phyloP scores from a whole-genome alignment of 2,329 filamentous ascomycete species.

The Teratosphaeria epicoccoides region DNA sequence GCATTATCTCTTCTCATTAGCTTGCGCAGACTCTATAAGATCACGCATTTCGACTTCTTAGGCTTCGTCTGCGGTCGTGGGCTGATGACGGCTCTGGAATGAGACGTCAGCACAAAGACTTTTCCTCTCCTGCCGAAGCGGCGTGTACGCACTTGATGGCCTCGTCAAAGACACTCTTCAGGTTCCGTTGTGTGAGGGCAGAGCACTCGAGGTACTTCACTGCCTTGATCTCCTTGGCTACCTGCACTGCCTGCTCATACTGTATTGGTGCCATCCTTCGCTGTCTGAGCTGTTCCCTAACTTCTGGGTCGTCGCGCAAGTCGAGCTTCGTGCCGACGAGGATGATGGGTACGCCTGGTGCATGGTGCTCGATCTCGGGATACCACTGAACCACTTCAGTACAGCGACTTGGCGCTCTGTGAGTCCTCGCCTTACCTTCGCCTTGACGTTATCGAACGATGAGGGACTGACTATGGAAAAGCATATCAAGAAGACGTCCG shows the following conservation, averaged over 20 bases:
- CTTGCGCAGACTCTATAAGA: conserved; percentile 40
- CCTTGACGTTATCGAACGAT: conserved; percentile 97
- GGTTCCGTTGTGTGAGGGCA: conserved; percentile 85
- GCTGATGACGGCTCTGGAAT: conserved; percentile 57
- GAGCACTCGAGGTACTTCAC: conserved; percentile 98
- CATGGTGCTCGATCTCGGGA: conserved; percentile 94
- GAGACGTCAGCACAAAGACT: not conserved
- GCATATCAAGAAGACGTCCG: conserved; percentile 95
- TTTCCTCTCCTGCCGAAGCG: not conserved
- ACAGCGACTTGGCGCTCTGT: not conserved
- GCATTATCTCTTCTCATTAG: not conserved
- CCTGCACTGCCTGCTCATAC: conserved; percentile 79
- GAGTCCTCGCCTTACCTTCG: conserved; percentile 57
- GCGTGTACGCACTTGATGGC: conserved; percentile 72
- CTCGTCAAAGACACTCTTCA: conserved; percentile 98
- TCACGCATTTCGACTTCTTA: conserved; percentile 58
- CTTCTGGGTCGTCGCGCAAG: conserved; percentile 77
- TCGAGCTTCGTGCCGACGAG: conserved; percentile 96
- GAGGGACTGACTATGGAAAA: conserved; percentile 97
- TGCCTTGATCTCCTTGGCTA: conserved; percentile 88
- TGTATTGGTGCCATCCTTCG: conserved; percentile 97
- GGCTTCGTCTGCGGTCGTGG: conserved; percentile 50
- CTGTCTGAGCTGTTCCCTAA: conserved; percentile 68
- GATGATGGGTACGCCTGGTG: conserved; percentile 90
- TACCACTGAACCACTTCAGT: conserved; percentile 59